Evolutionary conservation across 495 filamentous ascomycete genomes (phyloP), one percentile per base, ranked within the genome.

Genomic region (Neurospora terricola): DNA sequence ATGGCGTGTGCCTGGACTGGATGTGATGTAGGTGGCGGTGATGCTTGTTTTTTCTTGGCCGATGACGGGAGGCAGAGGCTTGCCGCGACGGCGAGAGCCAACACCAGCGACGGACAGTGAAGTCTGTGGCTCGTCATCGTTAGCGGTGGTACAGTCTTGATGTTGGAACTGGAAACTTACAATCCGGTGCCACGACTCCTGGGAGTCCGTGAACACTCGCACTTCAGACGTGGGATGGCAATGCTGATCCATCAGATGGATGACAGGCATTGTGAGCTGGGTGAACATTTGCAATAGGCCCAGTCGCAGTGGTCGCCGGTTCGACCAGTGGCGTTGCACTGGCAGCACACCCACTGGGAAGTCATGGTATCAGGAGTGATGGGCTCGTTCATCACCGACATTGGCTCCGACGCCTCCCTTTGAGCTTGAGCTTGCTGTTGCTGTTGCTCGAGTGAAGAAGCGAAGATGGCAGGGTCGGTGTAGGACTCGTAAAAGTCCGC

Each of bases 51-150:
- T 21, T 21, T 48, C 7, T 45, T 45, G 42, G n/a, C 18, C 40
- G 16, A 43, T 43, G 5, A n/a, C 16, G 2, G 18, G 91, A 70
- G 92, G 91, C 34, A 97, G 86, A 48, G 92, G 90, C 84, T 93
- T 94, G 77, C 92, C 88, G 68, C 90, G 88, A 72, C 90, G 88
- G 71, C 92, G 90, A 73, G 91, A 79, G 76, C 83, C 87, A 68
- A 94, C 90, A 72, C 93, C 93, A 75, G 91, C 83, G 16, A 91
- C 85, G 71, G 88, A 86, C 27, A 40, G 39, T 40, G 18, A 2
- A 48, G n/a, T 48, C 43, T 21, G 43, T 21, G n/a, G 8, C 18
- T n/a, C n/a, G 43, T 48, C n/a, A 21, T 48, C 9, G 43, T 48
- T 48, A 48, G 43, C 43, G 2, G 43, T 21, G 8, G 43, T n/a